A percentile compares a stretch with the other conserved stretches of the same genome.
phyloP scores from a whole-genome alignment of 2,329 filamentous ascomycete species.

The Cercospora brassicicola region DNA sequence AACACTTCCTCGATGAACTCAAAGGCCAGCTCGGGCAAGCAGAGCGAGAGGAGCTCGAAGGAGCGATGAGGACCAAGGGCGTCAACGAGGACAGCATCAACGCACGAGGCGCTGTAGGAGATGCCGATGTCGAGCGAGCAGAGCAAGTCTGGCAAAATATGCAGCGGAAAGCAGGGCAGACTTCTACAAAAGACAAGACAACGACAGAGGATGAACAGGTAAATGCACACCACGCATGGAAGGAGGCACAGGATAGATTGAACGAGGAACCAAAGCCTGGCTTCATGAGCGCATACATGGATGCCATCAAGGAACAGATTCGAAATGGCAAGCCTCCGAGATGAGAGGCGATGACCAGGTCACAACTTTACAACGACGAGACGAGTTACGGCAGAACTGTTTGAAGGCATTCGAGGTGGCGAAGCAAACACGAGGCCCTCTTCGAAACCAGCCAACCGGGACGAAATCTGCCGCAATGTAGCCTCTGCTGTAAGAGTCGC shows the following conservation, averaged over 20 bases:
- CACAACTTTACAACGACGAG: neutral
- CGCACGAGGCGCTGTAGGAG: conserved; percentile 17
- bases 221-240: conserved; percentile 34
- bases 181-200: conserved; percentile 11
- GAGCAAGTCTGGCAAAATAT: conserved; percentile 18
- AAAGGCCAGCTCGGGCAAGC: conserved; percentile 35
- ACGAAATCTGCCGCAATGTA: neutral
- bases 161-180: conserved; percentile 16
- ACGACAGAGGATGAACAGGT: conserved; percentile 8
- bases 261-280: conserved; percentile 25
- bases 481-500: neutral
- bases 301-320: conserved; percentile 35
- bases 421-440: neutral
- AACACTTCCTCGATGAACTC: conserved; percentile 57
- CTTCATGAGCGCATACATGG: conserved; percentile 36
- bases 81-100: conserved; percentile 27
- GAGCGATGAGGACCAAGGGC: conserved; percentile 18
- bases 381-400: neutral
- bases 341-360: conserved; percentile 10
- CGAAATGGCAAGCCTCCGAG: conserved; percentile 26
- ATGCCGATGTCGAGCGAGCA: conserved; percentile 10
- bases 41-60: conserved; percentile 28
- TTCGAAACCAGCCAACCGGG: neutral
- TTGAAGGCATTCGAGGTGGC: neutral
- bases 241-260: conserved; percentile 22